A percentile compares a stretch with the other conserved stretches of the same genome.
Evolutionary conservation across 768 basidiomycete species (phyloP).

Genomic region (Clavulina sp.): DNA sequence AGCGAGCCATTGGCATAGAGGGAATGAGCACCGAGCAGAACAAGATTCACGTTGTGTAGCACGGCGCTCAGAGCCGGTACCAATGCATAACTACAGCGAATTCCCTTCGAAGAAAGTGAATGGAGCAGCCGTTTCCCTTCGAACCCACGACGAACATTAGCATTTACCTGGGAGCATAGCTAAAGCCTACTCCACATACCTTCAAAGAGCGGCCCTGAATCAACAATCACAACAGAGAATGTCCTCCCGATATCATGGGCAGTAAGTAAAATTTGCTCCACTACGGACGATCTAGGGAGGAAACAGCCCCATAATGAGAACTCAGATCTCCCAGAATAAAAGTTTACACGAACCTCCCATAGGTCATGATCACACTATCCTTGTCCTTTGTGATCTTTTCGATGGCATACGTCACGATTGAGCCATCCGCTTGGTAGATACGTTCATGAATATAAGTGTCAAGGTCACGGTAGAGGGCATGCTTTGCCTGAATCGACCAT

Average conservation of each 20-base stretch:
- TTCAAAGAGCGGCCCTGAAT: slow-evolving; percentile 89
- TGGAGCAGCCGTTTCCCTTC: slow-evolving; percentile 64
- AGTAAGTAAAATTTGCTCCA: slow-evolving; percentile 71
- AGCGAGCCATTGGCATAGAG: slow-evolving; percentile 90
- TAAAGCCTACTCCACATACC: slow-evolving; percentile 26
- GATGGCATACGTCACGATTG: slow-evolving; percentile 75
- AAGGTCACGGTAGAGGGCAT: slow-evolving; percentile 64
- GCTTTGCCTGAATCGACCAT: slow-evolving; percentile 50
- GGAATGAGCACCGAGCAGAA: slow-evolving; percentile 86
- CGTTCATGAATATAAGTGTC: slow-evolving; percentile 88
- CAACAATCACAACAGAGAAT: slow-evolving; percentile 85
- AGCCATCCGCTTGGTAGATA: slow-evolving; percentile 82
- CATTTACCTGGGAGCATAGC: too few relatives aligned
- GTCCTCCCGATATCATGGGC: slow-evolving; percentile 56
- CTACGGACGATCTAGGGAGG: slow-evolving; percentile 64
- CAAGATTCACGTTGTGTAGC: slow-evolving; percentile 64
- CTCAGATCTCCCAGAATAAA: neutral
- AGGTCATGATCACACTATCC: slow-evolving; percentile 79
- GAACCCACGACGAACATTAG: neutral
- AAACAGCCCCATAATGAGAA: neutral
- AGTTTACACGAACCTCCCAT: slow-evolving; percentile 45
- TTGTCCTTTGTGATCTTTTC: slow-evolving; percentile 93
- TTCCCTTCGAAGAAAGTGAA: slow-evolving; percentile 44
- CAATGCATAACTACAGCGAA: slow-evolving; percentile 85
- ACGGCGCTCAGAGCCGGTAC: slow-evolving; percentile 68